A percentile compares a stretch with the other conserved stretches of the same genome.
Evolutionary conservation across 164 flowering plant genomes (phyloP).

Genomic region (Cinnamomum chago): DNA sequence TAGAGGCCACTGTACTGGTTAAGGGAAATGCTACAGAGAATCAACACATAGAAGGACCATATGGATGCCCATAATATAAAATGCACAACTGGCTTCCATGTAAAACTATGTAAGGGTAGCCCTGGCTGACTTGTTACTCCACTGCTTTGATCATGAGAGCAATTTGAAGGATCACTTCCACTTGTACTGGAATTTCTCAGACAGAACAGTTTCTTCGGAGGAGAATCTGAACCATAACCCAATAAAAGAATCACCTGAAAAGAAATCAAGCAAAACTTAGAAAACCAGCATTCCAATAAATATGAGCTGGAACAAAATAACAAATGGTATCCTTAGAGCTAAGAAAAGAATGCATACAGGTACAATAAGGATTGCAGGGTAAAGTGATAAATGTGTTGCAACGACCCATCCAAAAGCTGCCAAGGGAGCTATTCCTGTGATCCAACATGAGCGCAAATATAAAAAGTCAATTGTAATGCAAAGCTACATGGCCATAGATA

Average conservation of each 20-base stretch:
- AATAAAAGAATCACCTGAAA: conserved; percentile 63
- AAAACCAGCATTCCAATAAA: background rate
- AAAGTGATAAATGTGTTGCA: conserved; percentile 80
- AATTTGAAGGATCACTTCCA: conserved; percentile 25
- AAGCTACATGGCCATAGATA: background rate
- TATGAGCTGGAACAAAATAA: conserved; percentile 1
- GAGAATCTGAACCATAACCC: conserved; percentile 82
- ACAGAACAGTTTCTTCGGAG: conserved; percentile 72
- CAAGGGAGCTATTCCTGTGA: conserved; percentile 69
- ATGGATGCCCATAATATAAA: conserved; percentile 64
- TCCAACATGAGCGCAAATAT: conserved; percentile 12
- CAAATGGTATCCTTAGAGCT: background rate
- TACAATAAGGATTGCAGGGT: conserved; percentile 68
- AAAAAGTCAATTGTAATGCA: background rate
- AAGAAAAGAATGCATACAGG: conserved; percentile 50
- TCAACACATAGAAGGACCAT: conserved; percentile 62
- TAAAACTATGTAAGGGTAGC: conserved; percentile 25
- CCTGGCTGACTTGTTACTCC: conserved; percentile 11
- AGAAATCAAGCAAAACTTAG: conserved; percentile 3
- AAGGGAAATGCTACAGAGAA: conserved; percentile 60
- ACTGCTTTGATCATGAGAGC: conserved; percentile 7
- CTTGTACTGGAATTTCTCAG: conserved; percentile 19
- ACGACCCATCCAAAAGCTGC: conserved; percentile 96
- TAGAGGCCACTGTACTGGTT: conserved; percentile 60
- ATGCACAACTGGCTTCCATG: conserved; percentile 51